Conservation (phyloP, 208 protist species). For the Leishmania amazonensis region DNA sequence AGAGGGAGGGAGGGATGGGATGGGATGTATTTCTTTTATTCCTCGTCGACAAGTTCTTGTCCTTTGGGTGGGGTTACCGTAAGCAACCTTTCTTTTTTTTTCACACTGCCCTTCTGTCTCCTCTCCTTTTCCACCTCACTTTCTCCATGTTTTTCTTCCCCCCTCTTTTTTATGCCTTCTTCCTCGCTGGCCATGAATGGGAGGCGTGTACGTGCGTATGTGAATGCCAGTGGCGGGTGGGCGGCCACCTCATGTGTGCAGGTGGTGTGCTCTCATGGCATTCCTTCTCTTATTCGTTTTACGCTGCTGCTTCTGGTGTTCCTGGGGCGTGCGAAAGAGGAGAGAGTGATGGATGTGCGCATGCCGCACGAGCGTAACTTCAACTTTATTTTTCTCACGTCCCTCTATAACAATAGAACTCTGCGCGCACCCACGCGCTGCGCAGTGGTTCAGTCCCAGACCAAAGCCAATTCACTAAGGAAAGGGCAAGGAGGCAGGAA, state of each 20-base stretch:
- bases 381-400: neutral
- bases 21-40: neutral
- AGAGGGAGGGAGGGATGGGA: no score
- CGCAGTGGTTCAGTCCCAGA: neutral
- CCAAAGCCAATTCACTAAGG: neutral
- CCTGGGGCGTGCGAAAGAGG: neutral
- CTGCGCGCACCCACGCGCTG: neutral
- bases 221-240: neutral
- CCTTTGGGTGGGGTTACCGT: no score
- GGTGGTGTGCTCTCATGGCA: neutral
- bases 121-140: no score
- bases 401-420: neutral
- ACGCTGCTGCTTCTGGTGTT: neutral
- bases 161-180: neutral
- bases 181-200: neutral
- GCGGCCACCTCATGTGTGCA: neutral
- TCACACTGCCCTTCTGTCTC: no score
- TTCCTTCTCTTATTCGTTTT: neutral
- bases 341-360: neutral
- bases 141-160: neutral
- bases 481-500: neutral
- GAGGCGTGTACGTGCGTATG: neutral
- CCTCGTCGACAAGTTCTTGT: no score
- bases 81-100: no score
- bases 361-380: neutral